Evolutionary conservation across 805 yeast species (phyloP).

Genomic region (Kazachstania martiniae): DNA sequence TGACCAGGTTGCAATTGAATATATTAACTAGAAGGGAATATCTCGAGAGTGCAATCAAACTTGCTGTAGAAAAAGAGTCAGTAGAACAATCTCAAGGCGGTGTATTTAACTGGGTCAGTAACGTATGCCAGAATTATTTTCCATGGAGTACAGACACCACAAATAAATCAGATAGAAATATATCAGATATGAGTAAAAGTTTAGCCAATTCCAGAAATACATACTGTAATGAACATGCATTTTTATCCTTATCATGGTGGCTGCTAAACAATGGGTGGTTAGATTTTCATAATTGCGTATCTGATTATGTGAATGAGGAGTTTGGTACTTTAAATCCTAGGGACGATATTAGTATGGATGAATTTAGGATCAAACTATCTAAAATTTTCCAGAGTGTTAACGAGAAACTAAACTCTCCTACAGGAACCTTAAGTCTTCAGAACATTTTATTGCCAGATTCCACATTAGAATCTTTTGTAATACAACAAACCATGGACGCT

Average conservation of each 20-base stretch:
- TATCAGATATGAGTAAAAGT: no score
- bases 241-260: constrained; percentile 90
- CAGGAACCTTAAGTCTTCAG: constrained; percentile 3
- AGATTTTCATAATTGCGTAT: constrained; percentile 41
- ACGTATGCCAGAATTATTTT: constrained; percentile 1
- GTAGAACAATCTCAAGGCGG: constrained; percentile 10
- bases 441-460: constrained; percentile 37
- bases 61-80: constrained; percentile 40
- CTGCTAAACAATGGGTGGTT: constrained; percentile 78
- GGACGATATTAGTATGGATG: constrained; percentile 53
- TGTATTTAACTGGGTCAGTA: constrained; percentile 2
- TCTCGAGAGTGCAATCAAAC: constrained; percentile 60
- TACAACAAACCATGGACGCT: constrained; percentile 41
- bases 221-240: constrained; percentile 65
- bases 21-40: constrained; percentile 81
- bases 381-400: constrained; percentile 25
- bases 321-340: constrained; percentile 62
- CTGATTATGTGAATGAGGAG: constrained; percentile 44
- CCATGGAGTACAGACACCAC: background rate
- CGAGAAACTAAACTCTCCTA: constrained; percentile 25
- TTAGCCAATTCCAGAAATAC: constrained; percentile 4
- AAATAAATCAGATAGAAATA: background rate
- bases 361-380: constrained; percentile 39
- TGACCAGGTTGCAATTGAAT: constrained; percentile 79
- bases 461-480: constrained; percentile 40